Base-by-base conservation (phyloP, 2,329 filamentous ascomycete genomes). In the Hypoxylon sp. region DNA sequence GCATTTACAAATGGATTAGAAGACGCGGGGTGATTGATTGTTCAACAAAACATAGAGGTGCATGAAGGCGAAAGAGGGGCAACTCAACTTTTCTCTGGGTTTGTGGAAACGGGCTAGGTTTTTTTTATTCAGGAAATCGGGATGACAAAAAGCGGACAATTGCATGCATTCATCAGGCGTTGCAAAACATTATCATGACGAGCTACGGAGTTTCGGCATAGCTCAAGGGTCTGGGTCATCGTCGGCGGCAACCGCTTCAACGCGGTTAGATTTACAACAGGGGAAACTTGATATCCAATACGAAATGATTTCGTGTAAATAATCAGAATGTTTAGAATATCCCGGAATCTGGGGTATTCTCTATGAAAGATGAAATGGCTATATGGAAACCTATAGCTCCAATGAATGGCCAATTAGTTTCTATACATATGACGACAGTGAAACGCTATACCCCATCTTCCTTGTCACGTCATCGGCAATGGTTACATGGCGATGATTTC, bases 221-320 rank as follows among this genome's bases (percentile, higher is more conserved):
- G 58, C 61, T 61, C 58, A 35, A 45, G 59, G 60, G 40, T 60
- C 48, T 58, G 51, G 63, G 64, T n/a, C n/a, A 9, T 49, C 63
- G 64, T 64, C 59, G 63, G 56, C 56, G 52, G 50, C 61, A n/a
- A 63, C 68, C 67, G 72, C 72, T 74, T 74, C 71, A 74, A 74
- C 71, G 69, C 71, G 64, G 70, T n/a, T 68, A 64, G 50, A 38
- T 45, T 42, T n/a, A n/a, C n/a, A n/a, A 42, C 52, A 44, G 38
- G 53, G 38, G 42, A 48, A n/a, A n/a, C n/a, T 16, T 51, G 44
- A 51, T 57, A 48, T 53, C 41, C 47, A 55, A 50, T 23, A 20
- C 16, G n/a, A n/a, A 47, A 34, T 46, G 34, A 51, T 57, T 55
- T 48, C 35, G 25, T 50, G 51, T 57, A 57, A 44, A 47, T 55